These are phyloP conservation scores for Margaritispora aquatica DNA, from an alignment of 495 filamentous ascomycete genomes.

Conservation along the genomic window DNA sequence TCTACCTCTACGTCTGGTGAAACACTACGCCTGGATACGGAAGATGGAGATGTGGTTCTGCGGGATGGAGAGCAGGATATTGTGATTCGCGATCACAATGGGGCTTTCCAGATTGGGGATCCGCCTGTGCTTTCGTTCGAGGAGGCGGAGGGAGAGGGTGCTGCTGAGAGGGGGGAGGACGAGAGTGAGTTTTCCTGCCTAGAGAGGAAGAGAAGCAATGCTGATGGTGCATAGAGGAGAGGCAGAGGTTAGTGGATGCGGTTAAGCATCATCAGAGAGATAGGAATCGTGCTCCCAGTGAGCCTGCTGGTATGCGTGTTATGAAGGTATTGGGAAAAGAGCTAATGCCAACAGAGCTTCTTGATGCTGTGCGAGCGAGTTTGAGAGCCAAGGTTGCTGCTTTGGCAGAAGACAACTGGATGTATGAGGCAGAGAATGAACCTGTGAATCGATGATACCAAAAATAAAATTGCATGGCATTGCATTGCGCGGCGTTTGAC, in stretches of 20 bases:
- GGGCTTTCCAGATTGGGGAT: slow-evolving; percentile 66
- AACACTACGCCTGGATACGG: slow-evolving; percentile 23
- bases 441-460: slow-evolving; percentile 28
- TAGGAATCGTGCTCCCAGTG: slow-evolving; percentile 55
- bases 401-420: slow-evolving; percentile 83
- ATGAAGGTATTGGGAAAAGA: neutral
- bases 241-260: slow-evolving; percentile 43
- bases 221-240: slow-evolving; percentile 31
- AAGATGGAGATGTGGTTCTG: slow-evolving; percentile 55
- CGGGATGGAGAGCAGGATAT: slow-evolving; percentile 55
- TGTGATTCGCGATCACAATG: slow-evolving; percentile 68
- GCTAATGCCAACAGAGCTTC: slow-evolving; percentile 50
- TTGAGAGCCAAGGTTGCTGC: slow-evolving; percentile 64
- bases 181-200: slow-evolving; percentile 17
- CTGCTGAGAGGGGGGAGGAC: slow-evolving; percentile 32
- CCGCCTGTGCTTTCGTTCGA: slow-evolving; percentile 43
- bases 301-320: slow-evolving; percentile 55
- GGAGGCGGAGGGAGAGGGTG: slow-evolving; percentile 36
- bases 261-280: slow-evolving; percentile 53
- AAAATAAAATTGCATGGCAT: slow-evolving; percentile 7
- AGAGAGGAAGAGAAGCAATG: neutral
- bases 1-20: slow-evolving; percentile 34
- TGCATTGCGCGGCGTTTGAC: slow-evolving; percentile 16
- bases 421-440: slow-evolving; percentile 72
- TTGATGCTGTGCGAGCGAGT: slow-evolving; percentile 66